phyloP scores from a whole-genome alignment of 1,284 basidiomycete genomes.

The Pseudozyma sp. region DNA sequence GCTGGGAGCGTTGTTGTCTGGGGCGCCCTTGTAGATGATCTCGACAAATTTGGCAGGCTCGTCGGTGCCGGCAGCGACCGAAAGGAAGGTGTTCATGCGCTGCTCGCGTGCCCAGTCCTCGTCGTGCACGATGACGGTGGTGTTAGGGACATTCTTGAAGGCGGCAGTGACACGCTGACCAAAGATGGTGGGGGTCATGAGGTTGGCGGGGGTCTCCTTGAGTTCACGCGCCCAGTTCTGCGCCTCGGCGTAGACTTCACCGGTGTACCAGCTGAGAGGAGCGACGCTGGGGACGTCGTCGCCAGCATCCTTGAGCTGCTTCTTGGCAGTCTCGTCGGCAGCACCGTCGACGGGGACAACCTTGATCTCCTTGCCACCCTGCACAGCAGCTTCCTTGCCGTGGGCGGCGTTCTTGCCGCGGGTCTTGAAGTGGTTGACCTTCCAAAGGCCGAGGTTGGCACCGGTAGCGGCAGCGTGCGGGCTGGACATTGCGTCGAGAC shows the following conservation, averaged over 20 bases:
- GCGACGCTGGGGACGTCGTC: conserved; percentile 57
- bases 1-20: conserved; percentile 74
- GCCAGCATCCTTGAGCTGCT: conserved; percentile 57
- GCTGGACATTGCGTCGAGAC: conserved; percentile 58
- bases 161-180: conserved; percentile 78
- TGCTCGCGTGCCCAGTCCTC: conserved; percentile 86
- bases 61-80: conserved; percentile 82
- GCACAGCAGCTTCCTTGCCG: conserved; percentile 47
- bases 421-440: conserved; percentile 66
- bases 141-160: conserved; percentile 78
- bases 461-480: conserved; percentile 65
- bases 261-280: conserved; percentile 65
- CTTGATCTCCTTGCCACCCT: conserved; percentile 63
- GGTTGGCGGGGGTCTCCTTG: conserved; percentile 85
- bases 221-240: conserved; percentile 89
- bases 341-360: conserved; percentile 53
- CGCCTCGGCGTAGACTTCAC: conserved; percentile 76
- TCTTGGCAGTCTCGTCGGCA: conserved; percentile 53
- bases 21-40: conserved; percentile 84
- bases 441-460: conserved; percentile 63
- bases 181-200: conserved; percentile 73
- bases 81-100: conserved; percentile 89
- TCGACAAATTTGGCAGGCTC: conserved; percentile 89
- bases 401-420: conserved; percentile 57
- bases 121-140: conserved; percentile 79